phyloP scores from a whole-genome alignment of 495 filamentous ascomycete species.

The Astrocystis sublimbata region DNA sequence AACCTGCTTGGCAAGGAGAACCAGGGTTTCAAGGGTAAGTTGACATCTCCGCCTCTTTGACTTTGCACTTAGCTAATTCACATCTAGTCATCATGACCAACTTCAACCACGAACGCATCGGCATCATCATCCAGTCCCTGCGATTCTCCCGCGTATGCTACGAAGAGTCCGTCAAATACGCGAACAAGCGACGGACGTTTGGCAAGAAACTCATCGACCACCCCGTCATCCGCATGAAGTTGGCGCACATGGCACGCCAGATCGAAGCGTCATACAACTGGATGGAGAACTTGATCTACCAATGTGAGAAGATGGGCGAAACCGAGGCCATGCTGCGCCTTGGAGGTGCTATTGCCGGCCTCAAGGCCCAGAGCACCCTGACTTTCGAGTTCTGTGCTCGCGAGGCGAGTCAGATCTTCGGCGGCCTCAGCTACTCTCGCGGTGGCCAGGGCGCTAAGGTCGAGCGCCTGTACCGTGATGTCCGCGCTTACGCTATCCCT shows the following conservation, averaged over 20 bases:
- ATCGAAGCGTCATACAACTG: slow-evolving; percentile 95
- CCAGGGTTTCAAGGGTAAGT: slow-evolving; percentile 84
- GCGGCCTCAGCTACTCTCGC: slow-evolving; percentile 87
- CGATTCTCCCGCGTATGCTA: slow-evolving; percentile 97
- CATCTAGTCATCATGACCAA: slow-evolving; percentile 90
- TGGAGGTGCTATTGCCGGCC: slow-evolving; percentile 87
- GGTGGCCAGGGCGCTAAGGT: slow-evolving; percentile 96
- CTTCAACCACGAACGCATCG: slow-evolving; percentile 99
- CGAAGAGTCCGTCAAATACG: slow-evolving; percentile 94
- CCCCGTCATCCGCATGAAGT: slow-evolving; percentile 95
- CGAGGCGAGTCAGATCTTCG: slow-evolving; percentile 96
- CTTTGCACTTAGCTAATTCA: neutral
- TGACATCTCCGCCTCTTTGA: neutral
- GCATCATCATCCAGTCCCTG: slow-evolving; percentile 95
- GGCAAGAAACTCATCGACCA: slow-evolving; percentile 95
- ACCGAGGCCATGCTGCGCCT: slow-evolving; percentile 94
- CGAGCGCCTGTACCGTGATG: slow-evolving; percentile 92
- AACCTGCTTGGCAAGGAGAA: slow-evolving; percentile 98
- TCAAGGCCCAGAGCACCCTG: slow-evolving; percentile 89
- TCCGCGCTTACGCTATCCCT: slow-evolving; percentile 96
- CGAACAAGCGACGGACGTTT: slow-evolving; percentile 93
- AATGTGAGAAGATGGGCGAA: slow-evolving; percentile 89
- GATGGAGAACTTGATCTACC: slow-evolving; percentile 95
- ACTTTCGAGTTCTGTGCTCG: slow-evolving; percentile 98
- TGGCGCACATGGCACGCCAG: slow-evolving; percentile 96